Evolutionary conservation across 441 rosid species (phyloP).

Genomic region (Croton setiger): DNA sequence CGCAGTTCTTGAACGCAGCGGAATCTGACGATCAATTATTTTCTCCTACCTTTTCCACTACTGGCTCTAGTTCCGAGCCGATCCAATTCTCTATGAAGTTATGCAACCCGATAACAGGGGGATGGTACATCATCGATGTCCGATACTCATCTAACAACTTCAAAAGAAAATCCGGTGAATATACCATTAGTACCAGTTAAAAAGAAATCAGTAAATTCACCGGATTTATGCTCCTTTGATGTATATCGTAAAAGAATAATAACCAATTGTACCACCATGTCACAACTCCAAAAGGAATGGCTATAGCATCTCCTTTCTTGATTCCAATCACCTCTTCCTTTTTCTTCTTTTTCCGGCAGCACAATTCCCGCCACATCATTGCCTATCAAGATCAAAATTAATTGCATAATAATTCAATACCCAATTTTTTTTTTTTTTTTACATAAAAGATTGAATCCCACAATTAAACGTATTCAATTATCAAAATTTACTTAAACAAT

Average conservation of each 20-base stretch:
- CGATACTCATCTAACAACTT: constrained; percentile 76
- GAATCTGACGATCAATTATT: no score
- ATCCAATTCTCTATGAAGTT: no score
- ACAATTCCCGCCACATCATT: constrained; percentile 77
- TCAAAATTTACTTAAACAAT: no score
- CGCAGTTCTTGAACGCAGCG: no score
- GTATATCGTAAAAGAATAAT: constrained; percentile 81
- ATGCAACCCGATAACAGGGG: no score
- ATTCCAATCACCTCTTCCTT: constrained; percentile 73
- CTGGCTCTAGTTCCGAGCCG: no score
- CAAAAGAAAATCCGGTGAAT: constrained; percentile 70
- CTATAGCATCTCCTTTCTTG: constrained; percentile 77
- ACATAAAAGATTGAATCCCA: no score
- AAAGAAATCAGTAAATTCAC: constrained; percentile 68
- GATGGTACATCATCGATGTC: constrained; percentile 51
- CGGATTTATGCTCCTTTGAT: constrained; percentile 63
- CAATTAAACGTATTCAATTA: no score
- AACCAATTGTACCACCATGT: constrained; percentile 85
- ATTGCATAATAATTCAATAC: no score
- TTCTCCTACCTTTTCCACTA: no score
- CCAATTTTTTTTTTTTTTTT: no score
- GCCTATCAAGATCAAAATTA: constrained; percentile 44
- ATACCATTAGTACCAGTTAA: constrained; percentile 73
- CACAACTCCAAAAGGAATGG: constrained; percentile 83
- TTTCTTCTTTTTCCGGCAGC: constrained; percentile 81